Evolutionary conservation across 768 basidiomycete genomes (phyloP).

Genomic region (Tubosaeta sp.): DNA sequence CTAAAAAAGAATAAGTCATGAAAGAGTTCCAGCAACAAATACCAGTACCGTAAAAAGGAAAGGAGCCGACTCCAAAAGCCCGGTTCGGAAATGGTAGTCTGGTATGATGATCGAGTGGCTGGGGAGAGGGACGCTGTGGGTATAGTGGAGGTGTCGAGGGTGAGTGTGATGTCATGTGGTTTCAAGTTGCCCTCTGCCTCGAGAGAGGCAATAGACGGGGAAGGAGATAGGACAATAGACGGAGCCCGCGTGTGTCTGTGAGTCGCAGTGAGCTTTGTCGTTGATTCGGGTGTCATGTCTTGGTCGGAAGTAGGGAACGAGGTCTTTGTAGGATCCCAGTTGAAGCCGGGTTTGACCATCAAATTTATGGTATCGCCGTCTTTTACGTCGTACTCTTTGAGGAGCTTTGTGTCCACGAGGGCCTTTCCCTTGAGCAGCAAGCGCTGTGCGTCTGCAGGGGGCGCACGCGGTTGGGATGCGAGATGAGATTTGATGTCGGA

Average conservation of each 20-base stretch:
- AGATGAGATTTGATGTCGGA: conserved; percentile 74
- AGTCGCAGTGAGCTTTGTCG: conserved; percentile 26
- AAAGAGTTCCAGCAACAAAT: background rate
- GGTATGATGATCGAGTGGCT: conserved; percentile 25
- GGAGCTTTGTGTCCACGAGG: conserved; percentile 79
- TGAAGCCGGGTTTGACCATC: conserved; percentile 74
- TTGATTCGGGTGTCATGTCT: conserved; percentile 19
- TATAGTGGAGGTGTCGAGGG: conserved; percentile 55
- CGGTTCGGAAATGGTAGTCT: conserved; percentile 62
- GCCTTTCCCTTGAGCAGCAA: conserved; percentile 94
- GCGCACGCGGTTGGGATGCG: conserved; percentile 60
- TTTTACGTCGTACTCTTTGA: conserved; percentile 85
- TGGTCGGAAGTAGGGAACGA: conserved; percentile 20
- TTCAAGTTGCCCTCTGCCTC: conserved; percentile 37
- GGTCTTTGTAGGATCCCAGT: conserved; percentile 54
- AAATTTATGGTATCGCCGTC: conserved; percentile 82
- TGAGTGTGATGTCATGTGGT: conserved; percentile 60
- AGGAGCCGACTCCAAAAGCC: conserved; percentile 76
- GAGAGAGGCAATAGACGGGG: conserved; percentile 49
- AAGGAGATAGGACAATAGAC: conserved; percentile 74
- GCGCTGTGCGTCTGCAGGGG: conserved; percentile 76
- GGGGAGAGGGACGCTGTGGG: conserved; percentile 44
- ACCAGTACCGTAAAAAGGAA: conserved; percentile 52
- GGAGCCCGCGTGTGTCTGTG: conserved; percentile 64
- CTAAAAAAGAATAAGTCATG: conserved; percentile 30